Base-by-base conservation (phyloP, 2,329 filamentous ascomycete species). In the Albifimbria verrucaria region DNA sequence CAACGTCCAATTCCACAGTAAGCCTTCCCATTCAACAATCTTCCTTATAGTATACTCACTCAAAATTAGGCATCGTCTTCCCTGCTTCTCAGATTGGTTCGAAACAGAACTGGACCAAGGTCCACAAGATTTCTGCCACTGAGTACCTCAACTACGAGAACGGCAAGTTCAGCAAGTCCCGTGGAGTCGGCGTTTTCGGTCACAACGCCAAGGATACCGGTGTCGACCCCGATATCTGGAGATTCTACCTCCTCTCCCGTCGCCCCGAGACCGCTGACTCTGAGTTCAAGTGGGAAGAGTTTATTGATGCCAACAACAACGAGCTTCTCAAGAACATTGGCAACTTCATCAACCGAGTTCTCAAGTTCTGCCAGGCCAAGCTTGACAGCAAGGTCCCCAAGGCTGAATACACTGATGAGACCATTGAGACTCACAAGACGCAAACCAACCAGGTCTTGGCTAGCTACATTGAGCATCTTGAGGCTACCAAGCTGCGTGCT, bases 151-250 rank as follows among this genome's bases (percentile, higher is more conserved):
- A 93, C 74, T 94, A 94, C 65, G 90, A 94, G 69, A 84, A 85
- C 55, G 90, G 90, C 59, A 97, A 97, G 69, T 97, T 97, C 75
- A 92, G 88, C 68, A 97, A 97, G 73, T 94, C 90, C 49, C 83
- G 91, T 62, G 89, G 89, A 26, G 83, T 97, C 36, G 92, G 92
- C 63, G 92, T 97, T 1, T 97, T 97, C 65, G 92, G 92, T 49
- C 92, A 90, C 73, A 91, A 89, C 64, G 92, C 90, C 46, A 88
- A 89, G 72, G 87, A 95, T 52, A 96, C 91, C 9, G 92, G 91
- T 20, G 82, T 97, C 18, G 82, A 88, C 17, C 78, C 91, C 0
- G 90, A 93, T 57, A 90, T 97, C n/a, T 97, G 92, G 90, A 81
- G 92, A 60, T 96, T 93, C 73, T 96, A 94, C 74, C 82, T 97